phyloP scores from a whole-genome alignment of 208 protist genomes.

The Leishmania turanica region DNA sequence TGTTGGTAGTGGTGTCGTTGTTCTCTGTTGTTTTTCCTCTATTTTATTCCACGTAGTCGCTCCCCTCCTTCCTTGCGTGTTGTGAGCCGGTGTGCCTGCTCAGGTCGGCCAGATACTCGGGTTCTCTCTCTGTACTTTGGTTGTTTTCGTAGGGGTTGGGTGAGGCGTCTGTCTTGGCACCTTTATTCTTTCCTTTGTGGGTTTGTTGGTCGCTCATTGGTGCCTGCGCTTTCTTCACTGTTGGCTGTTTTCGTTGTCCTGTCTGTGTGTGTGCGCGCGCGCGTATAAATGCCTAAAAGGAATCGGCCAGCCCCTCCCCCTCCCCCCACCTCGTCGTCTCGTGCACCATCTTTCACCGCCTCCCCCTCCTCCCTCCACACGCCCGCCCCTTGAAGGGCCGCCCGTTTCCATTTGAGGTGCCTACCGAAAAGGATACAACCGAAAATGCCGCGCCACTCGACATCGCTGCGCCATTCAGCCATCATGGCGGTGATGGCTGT shows the following conservation, averaged over 20 bases:
- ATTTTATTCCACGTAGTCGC: background rate
- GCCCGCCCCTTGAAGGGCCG: background rate
- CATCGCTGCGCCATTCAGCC: background rate
- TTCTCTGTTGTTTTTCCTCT: background rate
- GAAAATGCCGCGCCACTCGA: background rate
- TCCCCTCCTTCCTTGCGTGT: background rate
- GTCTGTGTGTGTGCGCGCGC: background rate
- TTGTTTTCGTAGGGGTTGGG: background rate
- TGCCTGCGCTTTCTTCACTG: background rate
- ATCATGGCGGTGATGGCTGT: constrained; percentile 12
- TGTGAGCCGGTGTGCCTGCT: background rate
- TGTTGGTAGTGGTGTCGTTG: background rate
- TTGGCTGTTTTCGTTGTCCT: background rate
- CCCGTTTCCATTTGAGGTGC: background rate
- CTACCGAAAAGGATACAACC: background rate
- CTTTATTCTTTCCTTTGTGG: background rate
- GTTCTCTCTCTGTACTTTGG: background rate
- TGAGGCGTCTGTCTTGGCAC: background rate
- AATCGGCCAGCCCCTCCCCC: background rate
- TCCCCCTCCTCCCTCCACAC: background rate
- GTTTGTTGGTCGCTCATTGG: background rate
- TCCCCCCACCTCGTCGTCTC: background rate
- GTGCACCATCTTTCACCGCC: background rate
- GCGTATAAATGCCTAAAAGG: background rate
- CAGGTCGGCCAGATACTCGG: background rate